Percentiles rank a stretch among this genome's conserved stretches.
phyloP scores from a whole-genome alignment of 2,329 filamentous ascomycete genomes.

The Trichoderma polysporum region DNA sequence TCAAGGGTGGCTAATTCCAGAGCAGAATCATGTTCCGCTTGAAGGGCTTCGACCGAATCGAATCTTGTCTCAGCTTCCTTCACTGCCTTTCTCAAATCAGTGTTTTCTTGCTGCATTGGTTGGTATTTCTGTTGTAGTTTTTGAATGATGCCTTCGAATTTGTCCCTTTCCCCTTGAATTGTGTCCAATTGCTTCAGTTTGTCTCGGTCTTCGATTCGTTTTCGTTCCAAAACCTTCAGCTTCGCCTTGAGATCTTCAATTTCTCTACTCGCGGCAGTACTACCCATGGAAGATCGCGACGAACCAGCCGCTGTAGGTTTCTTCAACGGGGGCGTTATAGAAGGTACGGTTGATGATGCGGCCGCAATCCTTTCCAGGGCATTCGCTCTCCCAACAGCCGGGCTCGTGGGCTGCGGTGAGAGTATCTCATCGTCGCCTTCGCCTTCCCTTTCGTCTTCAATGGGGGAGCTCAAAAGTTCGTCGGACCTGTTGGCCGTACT shows the following conservation, averaged over 20 bases:
- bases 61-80: conserved; percentile 72
- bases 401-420: conserved; percentile 51
- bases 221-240: conserved; percentile 82
- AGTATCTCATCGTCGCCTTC: conserved; percentile 42
- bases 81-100: conserved; percentile 71
- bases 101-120: conserved; percentile 76
- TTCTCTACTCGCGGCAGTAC: conserved; percentile 60
- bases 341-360: conserved; percentile 31
- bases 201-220: conserved; percentile 80
- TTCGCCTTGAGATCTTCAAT: conserved; percentile 89
- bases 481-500: conserved; percentile 39
- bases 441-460: conserved; percentile 38
- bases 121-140: conserved; percentile 89
- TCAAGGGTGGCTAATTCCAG: conserved; percentile 87
- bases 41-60: conserved; percentile 65
- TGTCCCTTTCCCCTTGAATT: conserved; percentile 72
- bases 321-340: conserved; percentile 35
- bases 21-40: conserved; percentile 81
- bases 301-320: conserved; percentile 32
- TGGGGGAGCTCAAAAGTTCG: conserved; percentile 42
- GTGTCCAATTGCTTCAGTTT: conserved; percentile 77
- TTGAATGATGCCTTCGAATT: conserved; percentile 80
- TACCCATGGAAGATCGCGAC: conserved; percentile 41
- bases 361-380: conserved; percentile 53
- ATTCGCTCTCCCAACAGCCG: conserved; percentile 50